A percentile compares a stretch with the other conserved stretches of the same genome.
Evolutionary conservation across 2,329 filamentous ascomycete species (phyloP).

Genomic region (Alternaria triticimaculans): DNA sequence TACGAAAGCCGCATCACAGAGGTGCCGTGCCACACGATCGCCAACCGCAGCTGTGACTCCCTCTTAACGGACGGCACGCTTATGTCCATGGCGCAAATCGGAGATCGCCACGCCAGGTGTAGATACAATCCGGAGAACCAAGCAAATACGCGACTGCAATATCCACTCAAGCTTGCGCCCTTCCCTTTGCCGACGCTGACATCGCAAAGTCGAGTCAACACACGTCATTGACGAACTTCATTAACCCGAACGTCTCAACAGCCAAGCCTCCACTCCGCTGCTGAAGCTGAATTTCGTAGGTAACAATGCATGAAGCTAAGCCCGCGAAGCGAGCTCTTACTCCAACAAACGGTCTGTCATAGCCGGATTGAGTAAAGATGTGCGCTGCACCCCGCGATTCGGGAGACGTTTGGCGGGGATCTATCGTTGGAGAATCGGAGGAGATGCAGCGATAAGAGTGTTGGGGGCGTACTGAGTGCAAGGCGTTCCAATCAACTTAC

Average conservation of each 20-base stretch:
- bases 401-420: slow-evolving; percentile 8
- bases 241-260: neutral
- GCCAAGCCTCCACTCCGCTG: slow-evolving; percentile 2
- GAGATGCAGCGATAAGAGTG: neutral
- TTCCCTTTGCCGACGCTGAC: neutral
- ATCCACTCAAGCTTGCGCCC: neutral
- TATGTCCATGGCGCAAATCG: neutral
- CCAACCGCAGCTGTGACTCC: neutral
- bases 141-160: neutral
- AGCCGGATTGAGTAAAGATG: neutral
- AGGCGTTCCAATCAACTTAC: accelerated
- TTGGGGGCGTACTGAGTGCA: neutral
- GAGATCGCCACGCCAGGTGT: neutral
- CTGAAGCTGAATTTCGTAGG: neutral
- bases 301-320: neutral
- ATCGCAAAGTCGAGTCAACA: neutral
- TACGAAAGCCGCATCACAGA: neutral
- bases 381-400: slow-evolving; percentile 12
- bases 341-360: neutral
- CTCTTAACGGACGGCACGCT: neutral
- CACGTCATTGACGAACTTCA: neutral
- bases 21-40: neutral
- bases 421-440: slow-evolving; percentile 4
- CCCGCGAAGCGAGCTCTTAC: neutral
- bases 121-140: neutral